Evolutionary conservation across 2,329 filamentous ascomycete genomes (phyloP).

Genomic region (Fusarium beomiforme): DNA sequence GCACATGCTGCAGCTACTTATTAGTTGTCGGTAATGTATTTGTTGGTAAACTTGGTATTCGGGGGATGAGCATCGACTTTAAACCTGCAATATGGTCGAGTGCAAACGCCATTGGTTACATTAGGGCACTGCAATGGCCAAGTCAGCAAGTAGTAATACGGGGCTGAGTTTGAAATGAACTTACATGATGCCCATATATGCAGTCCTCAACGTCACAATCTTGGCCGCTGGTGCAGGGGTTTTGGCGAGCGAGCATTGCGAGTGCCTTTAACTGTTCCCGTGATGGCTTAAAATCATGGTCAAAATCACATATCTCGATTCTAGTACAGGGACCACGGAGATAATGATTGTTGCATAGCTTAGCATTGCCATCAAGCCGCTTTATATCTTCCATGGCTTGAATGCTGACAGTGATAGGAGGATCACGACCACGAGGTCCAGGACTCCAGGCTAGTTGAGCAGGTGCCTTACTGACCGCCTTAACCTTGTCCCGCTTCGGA

Average conservation of each 20-base stretch:
- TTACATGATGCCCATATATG: slow-evolving; percentile 71
- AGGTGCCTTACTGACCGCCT: slow-evolving; percentile 31
- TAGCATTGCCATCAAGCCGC: slow-evolving; percentile 63
- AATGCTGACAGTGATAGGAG: slow-evolving; percentile 59
- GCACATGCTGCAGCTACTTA: not conserved
- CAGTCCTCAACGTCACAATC: slow-evolving; percentile 67
- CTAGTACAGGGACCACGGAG: slow-evolving; percentile 67
- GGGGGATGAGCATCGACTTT: slow-evolving; percentile 63
- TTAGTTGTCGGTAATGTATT: slow-evolving; percentile 48
- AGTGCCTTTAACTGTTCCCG: slow-evolving; percentile 67
- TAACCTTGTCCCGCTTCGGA: slow-evolving; percentile 43
- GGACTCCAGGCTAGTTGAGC: slow-evolving; percentile 59
- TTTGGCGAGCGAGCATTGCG: slow-evolving; percentile 64
- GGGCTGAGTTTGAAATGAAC: slow-evolving; percentile 37
- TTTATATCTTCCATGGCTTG: slow-evolving; percentile 64
- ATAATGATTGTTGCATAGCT: slow-evolving; percentile 71
- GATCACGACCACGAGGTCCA: slow-evolving; percentile 64
- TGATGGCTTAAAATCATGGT: slow-evolving; percentile 64
- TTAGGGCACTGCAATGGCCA: slow-evolving; percentile 59
- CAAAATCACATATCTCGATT: slow-evolving; percentile 64
- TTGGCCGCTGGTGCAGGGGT: slow-evolving; percentile 67
- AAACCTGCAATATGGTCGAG: slow-evolving; percentile 67
- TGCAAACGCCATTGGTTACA: slow-evolving; percentile 61
- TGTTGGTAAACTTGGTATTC: slow-evolving; percentile 61
- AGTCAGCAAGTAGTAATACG: slow-evolving; percentile 7